Percentiles rank a stretch among this genome's conserved stretches.
Conservation (phyloP, 345 rosid species). For the Dovyalis caffra region DNA sequence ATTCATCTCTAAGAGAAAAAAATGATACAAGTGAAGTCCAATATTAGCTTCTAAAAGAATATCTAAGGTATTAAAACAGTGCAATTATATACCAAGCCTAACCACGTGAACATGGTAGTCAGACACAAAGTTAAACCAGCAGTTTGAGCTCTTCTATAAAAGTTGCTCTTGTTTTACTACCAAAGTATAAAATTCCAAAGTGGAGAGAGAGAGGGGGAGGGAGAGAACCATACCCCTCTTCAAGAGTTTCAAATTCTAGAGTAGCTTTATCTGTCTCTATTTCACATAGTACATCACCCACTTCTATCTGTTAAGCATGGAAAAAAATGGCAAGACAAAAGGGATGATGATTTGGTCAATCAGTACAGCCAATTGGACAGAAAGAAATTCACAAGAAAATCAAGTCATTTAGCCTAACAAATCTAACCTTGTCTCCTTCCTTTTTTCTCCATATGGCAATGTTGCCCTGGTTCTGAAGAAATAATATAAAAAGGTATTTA, state of each 20-base stretch:
- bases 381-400: no score
- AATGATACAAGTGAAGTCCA: not conserved
- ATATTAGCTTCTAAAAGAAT: no score
- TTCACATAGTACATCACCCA: conserved; percentile 94
- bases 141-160: not conserved
- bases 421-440: conserved; percentile 93
- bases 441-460: conserved; percentile 82
- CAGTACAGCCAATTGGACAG: not conserved
- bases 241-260: conserved; percentile 90
- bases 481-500: conserved; percentile 29
- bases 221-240: conserved; percentile 71
- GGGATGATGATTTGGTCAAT: conserved; percentile 8
- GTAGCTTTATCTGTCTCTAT: conserved; percentile 99
- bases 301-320: conserved; percentile 74
- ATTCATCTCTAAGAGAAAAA: not conserved
- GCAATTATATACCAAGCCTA: not conserved
- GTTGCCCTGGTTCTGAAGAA: conserved; percentile 80
- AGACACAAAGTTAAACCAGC: not conserved
- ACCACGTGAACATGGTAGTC: not conserved
- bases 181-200: not conserved
- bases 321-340: conserved; percentile 21
- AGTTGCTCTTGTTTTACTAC: not conserved
- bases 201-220: not conserved
- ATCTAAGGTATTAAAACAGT: no score
- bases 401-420: conserved; percentile 20